Base-by-base conservation (phyloP, 768 basidiomycete species). In the Suillus subalutaceus region DNA sequence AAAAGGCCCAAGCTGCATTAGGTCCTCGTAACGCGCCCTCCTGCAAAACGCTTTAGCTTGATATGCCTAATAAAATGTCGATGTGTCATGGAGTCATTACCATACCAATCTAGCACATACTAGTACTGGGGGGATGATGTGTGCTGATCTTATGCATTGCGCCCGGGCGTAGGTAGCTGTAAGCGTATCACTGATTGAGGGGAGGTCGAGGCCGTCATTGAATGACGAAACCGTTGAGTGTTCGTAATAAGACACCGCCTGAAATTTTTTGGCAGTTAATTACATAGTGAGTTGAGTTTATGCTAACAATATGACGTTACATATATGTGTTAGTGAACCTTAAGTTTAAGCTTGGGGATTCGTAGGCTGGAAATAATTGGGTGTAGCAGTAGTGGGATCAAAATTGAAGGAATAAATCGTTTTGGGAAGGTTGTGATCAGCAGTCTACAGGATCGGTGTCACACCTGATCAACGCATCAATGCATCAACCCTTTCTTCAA, bases 1-100 rank as follows among this genome's bases (percentile, higher is more conserved):
- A 62, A 71, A 63, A 26, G 38, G 58, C 23, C 56, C 37, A 59
- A 26, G 9, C 58, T 59, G n/a, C 58, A 59, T 59, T 59, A 59
- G 58, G 58, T 26, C 23, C 5, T 59, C 38, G 23, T 26, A 26
- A 59, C 58, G 38, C 58, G 38, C 58, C 58, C 38, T 40, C 58
- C 40, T 37, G 23, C 15, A 59, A 23, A 41, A 59, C 58, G 8
- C 38, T 41, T 59, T 41, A 30, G 58, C 10, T 59, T 41, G 26
- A 13, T 30, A 26, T 60, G 32, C 55, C 26, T 60, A 26, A 59
- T 41, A 41, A 60, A 26, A 41, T 10, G 9, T 20, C 16, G 37
- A 60, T 43, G 16, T 60, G 38, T 40, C 38, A 59, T 38, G n/a
- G 30, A 60, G 18, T 15, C 58, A 23, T 4, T 41, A 18, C 26